Conservation (phyloP, 148 eudicot genomes). For the Salicornia ramosissima region DNA sequence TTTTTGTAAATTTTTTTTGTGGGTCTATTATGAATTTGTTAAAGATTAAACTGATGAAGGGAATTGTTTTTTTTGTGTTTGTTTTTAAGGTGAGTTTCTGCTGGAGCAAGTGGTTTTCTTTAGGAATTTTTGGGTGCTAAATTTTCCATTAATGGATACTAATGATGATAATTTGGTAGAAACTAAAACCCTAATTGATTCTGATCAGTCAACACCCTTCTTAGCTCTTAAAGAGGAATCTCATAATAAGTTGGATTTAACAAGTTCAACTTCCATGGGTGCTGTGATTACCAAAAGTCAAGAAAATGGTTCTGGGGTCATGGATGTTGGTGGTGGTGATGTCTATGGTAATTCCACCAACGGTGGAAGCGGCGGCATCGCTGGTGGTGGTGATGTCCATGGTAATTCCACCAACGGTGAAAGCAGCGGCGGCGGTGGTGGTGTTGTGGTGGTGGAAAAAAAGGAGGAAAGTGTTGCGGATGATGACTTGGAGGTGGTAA, state of each 20-base stretch:
- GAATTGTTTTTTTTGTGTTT: slow-evolving; percentile 1
- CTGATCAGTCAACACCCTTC: not conserved
- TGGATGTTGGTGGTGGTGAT: not conserved
- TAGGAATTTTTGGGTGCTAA: not conserved
- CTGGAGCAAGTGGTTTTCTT: not conserved
- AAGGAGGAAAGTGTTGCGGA: not conserved
- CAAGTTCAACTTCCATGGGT: slow-evolving; percentile 1
- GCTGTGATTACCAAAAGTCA: not conserved
- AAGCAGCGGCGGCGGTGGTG: no score
- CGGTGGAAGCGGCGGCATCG: not conserved
- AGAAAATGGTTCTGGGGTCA: slow-evolving; percentile 8
- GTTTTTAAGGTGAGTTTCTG: not conserved
- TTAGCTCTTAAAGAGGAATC: not conserved
- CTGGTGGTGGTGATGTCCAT: not conserved
- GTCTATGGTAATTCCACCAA: not conserved
- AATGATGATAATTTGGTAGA: slow-evolving; percentile 9
- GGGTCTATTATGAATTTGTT: not conserved
- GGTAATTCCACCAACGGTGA: not conserved
- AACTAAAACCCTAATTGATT: slow-evolving; percentile 19
- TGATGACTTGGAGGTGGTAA: not conserved
- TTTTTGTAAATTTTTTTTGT: not conserved
- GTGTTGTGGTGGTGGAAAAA: not conserved
- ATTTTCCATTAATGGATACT: not conserved
- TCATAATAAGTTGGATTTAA: not conserved
- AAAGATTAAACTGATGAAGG: not conserved